phyloP scores from a whole-genome alignment of 306 rosid genomes.

The Glycine tomentella region DNA sequence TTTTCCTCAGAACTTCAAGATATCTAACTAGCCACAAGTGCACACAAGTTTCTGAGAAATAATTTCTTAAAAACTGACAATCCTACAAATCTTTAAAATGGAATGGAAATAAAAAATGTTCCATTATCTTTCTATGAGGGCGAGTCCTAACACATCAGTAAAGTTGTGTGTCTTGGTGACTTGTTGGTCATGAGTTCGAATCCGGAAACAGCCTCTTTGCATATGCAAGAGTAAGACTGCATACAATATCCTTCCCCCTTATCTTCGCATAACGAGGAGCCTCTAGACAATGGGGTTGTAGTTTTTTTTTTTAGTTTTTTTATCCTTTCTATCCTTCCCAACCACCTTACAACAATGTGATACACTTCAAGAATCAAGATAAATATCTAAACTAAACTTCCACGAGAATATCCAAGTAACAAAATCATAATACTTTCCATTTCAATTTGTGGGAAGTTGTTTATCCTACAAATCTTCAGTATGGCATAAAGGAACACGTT shows the following conservation, averaged over 20 bases:
- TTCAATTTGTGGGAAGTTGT: too few species aligned
- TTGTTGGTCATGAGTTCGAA: too few species aligned
- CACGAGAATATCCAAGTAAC: constrained; percentile 25
- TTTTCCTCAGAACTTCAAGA: neutral
- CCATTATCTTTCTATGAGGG: too few species aligned
- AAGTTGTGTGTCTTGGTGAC: too few species aligned
- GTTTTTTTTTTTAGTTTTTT: too few species aligned
- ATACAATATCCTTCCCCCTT: too few species aligned
- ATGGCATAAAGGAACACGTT: neutral
- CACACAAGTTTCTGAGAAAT: constrained; percentile 12
- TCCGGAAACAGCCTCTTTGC: too few species aligned
- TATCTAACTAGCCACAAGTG: neutral
- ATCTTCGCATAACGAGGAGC: too few species aligned
- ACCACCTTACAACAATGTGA: neutral
- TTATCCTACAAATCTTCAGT: too few species aligned
- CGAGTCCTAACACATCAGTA: too few species aligned
- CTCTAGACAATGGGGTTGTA: too few species aligned
- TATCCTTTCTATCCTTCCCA: constrained; percentile 1
- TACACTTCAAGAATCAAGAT: constrained; percentile 22
- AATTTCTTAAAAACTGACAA: constrained; percentile 14
- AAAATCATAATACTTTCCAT: neutral
- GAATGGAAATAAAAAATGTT: neutral
- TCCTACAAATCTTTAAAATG: constrained; percentile 22
- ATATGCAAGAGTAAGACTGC: too few species aligned
- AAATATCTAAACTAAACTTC: constrained; percentile 2